Evolutionary conservation across 2,329 filamentous ascomycete species (phyloP), one percentile per base, ranked within the genome.

Genomic region (Neonectria ditissima): DNA sequence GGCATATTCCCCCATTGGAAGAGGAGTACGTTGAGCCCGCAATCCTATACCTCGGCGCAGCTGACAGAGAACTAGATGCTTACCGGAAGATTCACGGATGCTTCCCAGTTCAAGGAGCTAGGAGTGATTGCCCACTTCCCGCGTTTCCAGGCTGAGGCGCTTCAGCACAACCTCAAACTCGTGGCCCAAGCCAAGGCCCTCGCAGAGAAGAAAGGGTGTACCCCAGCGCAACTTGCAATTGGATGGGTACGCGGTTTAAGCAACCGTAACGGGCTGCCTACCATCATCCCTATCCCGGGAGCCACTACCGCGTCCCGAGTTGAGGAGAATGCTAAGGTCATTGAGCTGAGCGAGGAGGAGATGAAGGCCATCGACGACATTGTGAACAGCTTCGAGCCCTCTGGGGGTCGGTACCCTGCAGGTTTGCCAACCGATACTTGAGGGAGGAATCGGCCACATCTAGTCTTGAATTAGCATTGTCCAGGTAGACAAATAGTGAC

Each of bases 1-100:
- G 37, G 91, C 90, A 0, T 94, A 93, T 78, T 90, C 89, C 47
- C 92, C 92, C 1, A 81, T 94, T 0, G 89, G 91, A 5, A 81
- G 86, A 26, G 84, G 84, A 2, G 80, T 81, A 74, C 71, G 79
- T 75, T 9, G 53, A 51, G 55, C 24, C 11, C 24, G 24, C n/a
- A 28, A 30, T 20, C 11, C 10, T 16, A 5, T 20, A 14, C 5
- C 3, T 16, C 24, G 16, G 9, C n/a, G 5, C 18, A 39, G 30
- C 70, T 74, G 57, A 73, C 47, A 22, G 5, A 8, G 9, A 30
- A 13, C 4, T 30, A 78, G 75, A 67, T 78, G 32, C 75, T 78
- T 32, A 67, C 75, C 9, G 74, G 76, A 2, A 65, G 60, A 11
- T 72, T 76, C 66, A 72, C 63, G 53, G 63, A 72, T 16, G 55